Percentiles rank a stretch among this genome's conserved stretches.
These are phyloP conservation scores for Plectosphaerella sp. DNA, from an alignment of 2,329 filamentous ascomycete genomes.

Conservation along the genomic window DNA sequence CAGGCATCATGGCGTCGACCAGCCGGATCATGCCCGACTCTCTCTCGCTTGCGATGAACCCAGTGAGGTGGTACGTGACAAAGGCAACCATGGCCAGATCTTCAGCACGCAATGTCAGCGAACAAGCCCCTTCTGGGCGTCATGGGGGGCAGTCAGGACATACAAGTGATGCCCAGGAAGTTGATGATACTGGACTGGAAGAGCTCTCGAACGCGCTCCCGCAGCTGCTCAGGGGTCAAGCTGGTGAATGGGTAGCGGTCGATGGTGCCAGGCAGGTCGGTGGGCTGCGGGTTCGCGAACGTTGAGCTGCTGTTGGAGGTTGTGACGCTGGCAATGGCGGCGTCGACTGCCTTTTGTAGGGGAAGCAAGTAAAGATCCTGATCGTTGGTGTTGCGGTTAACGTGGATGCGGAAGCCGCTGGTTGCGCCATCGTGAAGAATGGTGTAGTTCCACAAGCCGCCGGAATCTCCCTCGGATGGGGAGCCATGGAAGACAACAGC, in stretches of 20 bases:
- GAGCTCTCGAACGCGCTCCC: slow-evolving; percentile 49
- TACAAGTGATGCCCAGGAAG: slow-evolving; percentile 57
- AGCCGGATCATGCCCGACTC: slow-evolving; percentile 69
- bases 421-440: slow-evolving; percentile 59
- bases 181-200: slow-evolving; percentile 63
- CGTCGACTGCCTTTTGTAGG: slow-evolving; percentile 64
- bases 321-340: slow-evolving; percentile 51
- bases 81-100: slow-evolving; percentile 65
- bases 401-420: slow-evolving; percentile 45
- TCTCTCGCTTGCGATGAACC: slow-evolving; percentile 65
- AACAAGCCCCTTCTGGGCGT: slow-evolving; percentile 23
- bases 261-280: slow-evolving; percentile 13
- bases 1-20: slow-evolving; percentile 71
- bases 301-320: slow-evolving; percentile 11
- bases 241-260: slow-evolving; percentile 26
- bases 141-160: slow-evolving; percentile 13
- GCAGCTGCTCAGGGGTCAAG: slow-evolving; percentile 40
- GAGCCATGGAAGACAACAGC: slow-evolving; percentile 69
- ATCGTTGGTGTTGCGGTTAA: slow-evolving; percentile 54
- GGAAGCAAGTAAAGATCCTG: slow-evolving; percentile 63
- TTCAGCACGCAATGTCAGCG: too few relatives aligned
- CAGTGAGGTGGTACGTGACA: slow-evolving; percentile 67
- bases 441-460: slow-evolving; percentile 64
- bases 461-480: slow-evolving; percentile 42
- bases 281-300: neutral